Evolutionary conservation across 1,139 yeast genomes (phyloP).

Genomic region (Kodamaea fungicola): DNA sequence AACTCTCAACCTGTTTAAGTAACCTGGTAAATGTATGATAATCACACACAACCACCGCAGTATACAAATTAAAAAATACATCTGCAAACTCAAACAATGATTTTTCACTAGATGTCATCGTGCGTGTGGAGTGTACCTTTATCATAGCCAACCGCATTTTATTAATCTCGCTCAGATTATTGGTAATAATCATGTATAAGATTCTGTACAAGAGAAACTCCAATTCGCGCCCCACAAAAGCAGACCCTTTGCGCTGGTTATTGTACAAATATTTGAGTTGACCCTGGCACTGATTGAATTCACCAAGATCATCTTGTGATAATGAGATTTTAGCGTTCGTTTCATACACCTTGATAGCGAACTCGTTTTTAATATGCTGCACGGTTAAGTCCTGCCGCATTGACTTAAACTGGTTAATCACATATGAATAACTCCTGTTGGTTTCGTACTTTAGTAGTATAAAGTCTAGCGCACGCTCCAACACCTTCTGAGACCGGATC

Average conservation of each 20-base stretch:
- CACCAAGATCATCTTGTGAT: constrained; percentile 82
- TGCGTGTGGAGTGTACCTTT: constrained; percentile 8
- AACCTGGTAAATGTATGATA: constrained; percentile 51
- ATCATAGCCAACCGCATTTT: constrained; percentile 26
- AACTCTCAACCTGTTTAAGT: constrained; percentile 12
- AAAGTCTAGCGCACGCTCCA: constrained; percentile 55
- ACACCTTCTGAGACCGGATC: constrained; percentile 69
- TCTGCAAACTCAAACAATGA: constrained; percentile 12
- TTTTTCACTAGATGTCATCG: constrained; percentile 3
- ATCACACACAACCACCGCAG: constrained; percentile 31
- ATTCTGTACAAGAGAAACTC: constrained; percentile 77
- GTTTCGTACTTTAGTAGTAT: constrained; percentile 57
- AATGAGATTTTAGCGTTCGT: constrained; percentile 85
- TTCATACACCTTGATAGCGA: constrained; percentile 79
- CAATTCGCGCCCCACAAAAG: constrained; percentile 25
- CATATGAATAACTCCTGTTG: constrained; percentile 61
- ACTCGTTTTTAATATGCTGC: constrained; percentile 78
- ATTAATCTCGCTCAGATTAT: constrained; percentile 51
- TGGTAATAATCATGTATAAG: constrained; percentile 78
- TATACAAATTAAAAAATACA: constrained; percentile 10
- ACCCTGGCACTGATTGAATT: constrained; percentile 91
- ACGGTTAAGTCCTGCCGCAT: constrained; percentile 91
- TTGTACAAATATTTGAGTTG: constrained; percentile 66
- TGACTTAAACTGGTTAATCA: constrained; percentile 88
- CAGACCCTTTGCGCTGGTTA: constrained; percentile 10